Percentiles rank a stretch among this genome's conserved stretches.
Evolutionary conservation across 208 protist genomes (phyloP).

Genomic region (Acanthamoeba healyi): DNA sequence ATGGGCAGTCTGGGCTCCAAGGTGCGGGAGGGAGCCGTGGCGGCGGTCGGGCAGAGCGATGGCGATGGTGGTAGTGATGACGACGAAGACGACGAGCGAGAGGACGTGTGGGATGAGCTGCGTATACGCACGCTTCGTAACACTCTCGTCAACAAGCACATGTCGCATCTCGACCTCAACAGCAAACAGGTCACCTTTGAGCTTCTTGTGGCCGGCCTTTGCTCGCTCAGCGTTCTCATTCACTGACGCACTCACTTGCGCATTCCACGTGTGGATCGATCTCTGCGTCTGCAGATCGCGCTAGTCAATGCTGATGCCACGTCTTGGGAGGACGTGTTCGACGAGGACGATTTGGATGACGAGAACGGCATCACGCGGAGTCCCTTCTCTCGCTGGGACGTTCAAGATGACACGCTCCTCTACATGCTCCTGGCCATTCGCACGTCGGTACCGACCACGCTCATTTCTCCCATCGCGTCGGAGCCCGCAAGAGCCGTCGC

Average conservation of each 20-base stretch:
- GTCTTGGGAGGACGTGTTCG: not conserved
- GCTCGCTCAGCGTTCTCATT: no score
- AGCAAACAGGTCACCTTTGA: conserved; percentile 41
- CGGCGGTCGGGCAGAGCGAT: not conserved
- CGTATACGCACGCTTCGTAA: conserved; percentile 36
- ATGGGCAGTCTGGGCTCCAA: conserved; percentile 30
- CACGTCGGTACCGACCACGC: not conserved
- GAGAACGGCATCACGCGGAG: not conserved
- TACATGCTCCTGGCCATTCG: conserved; percentile 30
- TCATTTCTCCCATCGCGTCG: no score
- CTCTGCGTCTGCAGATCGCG: not conserved
- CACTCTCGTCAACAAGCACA: conserved; percentile 53
- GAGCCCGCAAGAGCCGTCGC: no score
- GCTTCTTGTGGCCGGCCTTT: no score
- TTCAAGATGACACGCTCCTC: conserved; percentile 16
- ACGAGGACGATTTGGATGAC: not conserved
- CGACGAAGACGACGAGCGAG: not conserved
- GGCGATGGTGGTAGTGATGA: not conserved
- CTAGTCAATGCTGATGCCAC: not conserved
- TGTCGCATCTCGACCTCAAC: conserved; percentile 55
- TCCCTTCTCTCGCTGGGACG: not conserved
- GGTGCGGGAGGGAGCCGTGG: not conserved
- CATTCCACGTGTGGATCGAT: no score
- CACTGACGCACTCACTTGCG: no score
- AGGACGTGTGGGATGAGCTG: conserved; percentile 43